These are phyloP conservation scores for Iberis amara DNA, from an alignment of 441 rosid genomes.

Conservation along the genomic window DNA sequence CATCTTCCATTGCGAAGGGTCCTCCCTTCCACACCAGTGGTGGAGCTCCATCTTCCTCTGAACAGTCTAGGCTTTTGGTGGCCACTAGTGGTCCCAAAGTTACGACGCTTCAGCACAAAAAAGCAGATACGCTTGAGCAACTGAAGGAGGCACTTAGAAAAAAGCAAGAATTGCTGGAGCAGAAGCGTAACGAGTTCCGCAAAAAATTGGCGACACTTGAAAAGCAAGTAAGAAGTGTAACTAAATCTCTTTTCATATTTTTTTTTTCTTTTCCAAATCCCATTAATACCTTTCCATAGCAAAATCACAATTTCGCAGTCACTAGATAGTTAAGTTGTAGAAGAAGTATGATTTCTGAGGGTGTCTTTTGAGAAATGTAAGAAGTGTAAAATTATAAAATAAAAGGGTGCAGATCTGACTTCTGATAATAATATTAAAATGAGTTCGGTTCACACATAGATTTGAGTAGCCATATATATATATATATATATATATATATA, in stretches of 20 bases:
- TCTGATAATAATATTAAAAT: no score
- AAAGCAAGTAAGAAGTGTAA: conserved; percentile 58
- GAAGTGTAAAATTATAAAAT: no score
- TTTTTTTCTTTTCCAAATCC: not conserved
- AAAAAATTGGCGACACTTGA: conserved; percentile 60
- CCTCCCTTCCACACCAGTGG: conserved; percentile 29
- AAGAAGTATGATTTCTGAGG: not conserved
- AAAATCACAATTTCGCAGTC: not conserved
- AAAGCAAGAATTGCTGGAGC: conserved; percentile 88
- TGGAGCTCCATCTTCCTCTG: conserved; percentile 41
- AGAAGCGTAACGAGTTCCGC: conserved; percentile 74
- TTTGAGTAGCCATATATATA: no score
- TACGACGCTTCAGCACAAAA: conserved; percentile 67
- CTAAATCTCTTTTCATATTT: conserved; percentile 1
- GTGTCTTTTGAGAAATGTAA: no score
- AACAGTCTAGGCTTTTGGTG: conserved; percentile 43
- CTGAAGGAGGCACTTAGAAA: conserved; percentile 83
- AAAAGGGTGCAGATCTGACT: no score
- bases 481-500: no score
- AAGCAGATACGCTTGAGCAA: conserved; percentile 65
- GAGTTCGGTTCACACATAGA: no score
- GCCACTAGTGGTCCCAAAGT: conserved; percentile 46
- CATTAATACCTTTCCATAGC: not conserved
- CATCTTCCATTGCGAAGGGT: conserved; percentile 38
- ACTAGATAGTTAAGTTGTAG: conserved; percentile 14